Evolutionary conservation across 1,139 yeast species (phyloP).

Genomic region (Sugiyamaella novakii): DNA sequence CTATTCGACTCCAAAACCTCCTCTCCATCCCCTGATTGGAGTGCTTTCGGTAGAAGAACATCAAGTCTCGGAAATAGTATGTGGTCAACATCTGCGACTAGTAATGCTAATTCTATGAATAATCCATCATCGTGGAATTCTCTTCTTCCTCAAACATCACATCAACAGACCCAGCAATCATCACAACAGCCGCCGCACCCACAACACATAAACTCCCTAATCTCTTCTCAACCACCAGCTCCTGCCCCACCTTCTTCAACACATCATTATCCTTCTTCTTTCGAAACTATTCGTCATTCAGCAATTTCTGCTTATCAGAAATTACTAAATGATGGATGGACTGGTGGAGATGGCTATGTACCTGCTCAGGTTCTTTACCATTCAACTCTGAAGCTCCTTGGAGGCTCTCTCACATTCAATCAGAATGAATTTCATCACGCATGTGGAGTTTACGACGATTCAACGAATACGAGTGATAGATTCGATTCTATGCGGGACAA

Average conservation of each 20-base stretch:
- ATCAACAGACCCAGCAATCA: slow-evolving; percentile 7
- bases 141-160: not conserved
- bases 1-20: slow-evolving; percentile 8
- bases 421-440: slow-evolving; percentile 40
- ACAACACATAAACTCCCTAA: not conserved
- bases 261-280: slow-evolving; percentile 5
- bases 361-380: slow-evolving; percentile 42
- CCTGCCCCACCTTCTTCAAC: not conserved
- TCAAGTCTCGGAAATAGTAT: slow-evolving; percentile 18
- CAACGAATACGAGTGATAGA: slow-evolving; percentile 19
- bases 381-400: slow-evolving; percentile 33
- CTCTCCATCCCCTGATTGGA: slow-evolving; percentile 14
- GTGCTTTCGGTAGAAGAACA: slow-evolving; percentile 15
- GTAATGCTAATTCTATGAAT: not conserved
- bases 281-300: slow-evolving; percentile 28
- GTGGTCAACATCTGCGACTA: slow-evolving; percentile 18
- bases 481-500: slow-evolving; percentile 40
- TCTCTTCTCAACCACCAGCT: not conserved
- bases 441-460: slow-evolving; percentile 29
- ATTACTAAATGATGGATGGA: slow-evolving; percentile 32
- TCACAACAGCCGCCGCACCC: not conserved
- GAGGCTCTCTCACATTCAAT: slow-evolving; percentile 26
- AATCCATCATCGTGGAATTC: slow-evolving; percentile 6
- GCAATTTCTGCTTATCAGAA: slow-evolving; percentile 36
- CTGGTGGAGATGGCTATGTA: slow-evolving; percentile 39